These are phyloP conservation scores for Podaxis sp. DNA, from an alignment of 768 basidiomycete species.

Conservation along the genomic window DNA sequence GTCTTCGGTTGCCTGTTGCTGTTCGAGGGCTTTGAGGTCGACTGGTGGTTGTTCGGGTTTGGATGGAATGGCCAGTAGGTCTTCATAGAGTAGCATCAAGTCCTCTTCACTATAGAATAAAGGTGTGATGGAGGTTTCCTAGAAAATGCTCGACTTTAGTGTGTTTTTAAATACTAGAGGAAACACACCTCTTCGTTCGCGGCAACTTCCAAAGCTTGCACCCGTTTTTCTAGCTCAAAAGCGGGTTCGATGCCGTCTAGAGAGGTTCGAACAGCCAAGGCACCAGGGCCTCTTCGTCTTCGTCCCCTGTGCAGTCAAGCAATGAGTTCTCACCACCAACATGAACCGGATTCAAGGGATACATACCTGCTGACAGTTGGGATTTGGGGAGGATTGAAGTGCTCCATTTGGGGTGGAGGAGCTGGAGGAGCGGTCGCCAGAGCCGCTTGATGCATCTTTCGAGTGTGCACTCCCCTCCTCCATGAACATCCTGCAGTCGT, in stretches of 20 bases:
- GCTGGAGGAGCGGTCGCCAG: neutral
- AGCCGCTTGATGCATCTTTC: neutral
- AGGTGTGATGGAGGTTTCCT: slow-evolving; percentile 14
- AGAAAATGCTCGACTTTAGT: too few species aligned
- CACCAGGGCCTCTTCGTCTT: slow-evolving; percentile 1
- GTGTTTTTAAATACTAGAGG: too few species aligned
- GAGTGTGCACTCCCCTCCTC: neutral
- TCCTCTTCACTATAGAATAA: slow-evolving; percentile 15
- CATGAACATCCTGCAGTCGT: neutral
- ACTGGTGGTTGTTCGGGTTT: slow-evolving; percentile 9
- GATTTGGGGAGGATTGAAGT: neutral
- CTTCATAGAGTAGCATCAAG: slow-evolving; percentile 17
- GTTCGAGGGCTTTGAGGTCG: slow-evolving; percentile 9
- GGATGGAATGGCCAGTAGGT: slow-evolving; percentile 15
- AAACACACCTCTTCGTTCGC: slow-evolving; percentile 14
- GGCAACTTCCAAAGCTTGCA: slow-evolving; percentile 14
- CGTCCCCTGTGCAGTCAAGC: neutral
- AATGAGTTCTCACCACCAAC: neutral
- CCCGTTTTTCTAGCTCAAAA: slow-evolving; percentile 15
- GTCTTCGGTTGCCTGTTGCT: too few species aligned
- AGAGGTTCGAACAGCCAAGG: neutral
- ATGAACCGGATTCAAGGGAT: too few species aligned
- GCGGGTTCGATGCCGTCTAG: neutral
- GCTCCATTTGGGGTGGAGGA: neutral
- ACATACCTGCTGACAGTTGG: neutral